These are phyloP conservation scores for Sclerotinia nivalis DNA, from an alignment of 2,329 filamentous ascomycete species.

Conservation along the genomic window DNA sequence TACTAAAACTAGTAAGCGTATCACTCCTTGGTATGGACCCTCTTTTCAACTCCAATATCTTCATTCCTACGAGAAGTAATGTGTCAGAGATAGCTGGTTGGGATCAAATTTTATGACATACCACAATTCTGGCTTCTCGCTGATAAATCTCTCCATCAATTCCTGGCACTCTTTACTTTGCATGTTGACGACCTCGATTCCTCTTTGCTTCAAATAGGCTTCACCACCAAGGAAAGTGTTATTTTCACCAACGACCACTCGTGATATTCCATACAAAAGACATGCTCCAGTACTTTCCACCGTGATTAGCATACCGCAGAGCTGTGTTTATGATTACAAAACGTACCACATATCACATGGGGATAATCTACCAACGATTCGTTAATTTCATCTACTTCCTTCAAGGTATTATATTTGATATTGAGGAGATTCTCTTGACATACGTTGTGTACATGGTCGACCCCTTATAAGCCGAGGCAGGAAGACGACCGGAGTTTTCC, in stretches of 20 bases:
- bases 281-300: slow-evolving; percentile 64
- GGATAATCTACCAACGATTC: slow-evolving; percentile 50
- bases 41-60: slow-evolving; percentile 55
- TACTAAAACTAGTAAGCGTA: not conserved
- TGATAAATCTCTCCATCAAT: slow-evolving; percentile 72
- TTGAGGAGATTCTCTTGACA: not conserved
- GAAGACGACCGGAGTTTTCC: slow-evolving; percentile 70
- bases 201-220: slow-evolving; percentile 64
- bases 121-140: slow-evolving; percentile 72
- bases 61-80: slow-evolving; percentile 51
- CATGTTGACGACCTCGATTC: slow-evolving; percentile 72
- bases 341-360: slow-evolving; percentile 71
- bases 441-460: slow-evolving; percentile 79
- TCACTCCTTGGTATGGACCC: slow-evolving; percentile 45
- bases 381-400: not conserved
- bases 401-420: not conserved
- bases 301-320: slow-evolving; percentile 12
- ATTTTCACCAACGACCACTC: slow-evolving; percentile 78
- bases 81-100: not conserved
- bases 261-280: slow-evolving; percentile 70
- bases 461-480: slow-evolving; percentile 66
- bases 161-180: slow-evolving; percentile 64
- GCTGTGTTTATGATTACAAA: not conserved
- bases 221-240: slow-evolving; percentile 70
- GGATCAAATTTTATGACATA: slow-evolving; percentile 40